phyloP scores from a whole-genome alignment of 495 filamentous ascomycete genomes.

The Penicillium odoratum region DNA sequence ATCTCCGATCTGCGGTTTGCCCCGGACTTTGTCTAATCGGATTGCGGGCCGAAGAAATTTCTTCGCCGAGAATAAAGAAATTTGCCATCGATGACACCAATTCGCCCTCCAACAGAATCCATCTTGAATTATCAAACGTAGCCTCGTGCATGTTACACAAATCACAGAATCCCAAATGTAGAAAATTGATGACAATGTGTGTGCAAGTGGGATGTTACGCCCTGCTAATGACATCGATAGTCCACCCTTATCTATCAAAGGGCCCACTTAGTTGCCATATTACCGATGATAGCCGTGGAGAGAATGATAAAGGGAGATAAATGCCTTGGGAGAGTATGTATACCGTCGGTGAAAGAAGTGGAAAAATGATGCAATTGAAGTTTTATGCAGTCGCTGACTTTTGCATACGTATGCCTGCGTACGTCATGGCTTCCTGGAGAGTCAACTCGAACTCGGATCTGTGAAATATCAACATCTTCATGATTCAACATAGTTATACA shows the following conservation, averaged over 20 bases:
- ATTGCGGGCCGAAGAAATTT: constrained; percentile 14
- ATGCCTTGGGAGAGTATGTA: neutral
- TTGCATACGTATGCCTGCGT: neutral
- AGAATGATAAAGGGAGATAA: neutral
- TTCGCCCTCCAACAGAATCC: neutral
- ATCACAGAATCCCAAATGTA: neutral
- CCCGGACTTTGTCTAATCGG: constrained; percentile 12
- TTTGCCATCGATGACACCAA: neutral
- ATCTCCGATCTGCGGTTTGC: constrained; percentile 18
- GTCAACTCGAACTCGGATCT: neutral
- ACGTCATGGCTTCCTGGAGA: neutral
- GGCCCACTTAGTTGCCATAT: neutral
- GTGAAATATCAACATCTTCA: neutral
- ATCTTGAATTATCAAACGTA: neutral
- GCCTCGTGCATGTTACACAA: neutral
- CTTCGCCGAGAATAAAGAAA: constrained; percentile 6
- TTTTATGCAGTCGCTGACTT: neutral
- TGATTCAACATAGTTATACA: neutral
- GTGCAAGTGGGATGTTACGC: neutral
- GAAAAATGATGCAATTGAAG: neutral
- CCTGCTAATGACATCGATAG: neutral
- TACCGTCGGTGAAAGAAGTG: neutral
- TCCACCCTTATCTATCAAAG: constrained; percentile 13
- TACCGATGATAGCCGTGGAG: neutral
- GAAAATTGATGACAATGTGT: neutral